Base-by-base conservation (phyloP, 106 monocot genomes). In the Hemerocallis citrina region DNA sequence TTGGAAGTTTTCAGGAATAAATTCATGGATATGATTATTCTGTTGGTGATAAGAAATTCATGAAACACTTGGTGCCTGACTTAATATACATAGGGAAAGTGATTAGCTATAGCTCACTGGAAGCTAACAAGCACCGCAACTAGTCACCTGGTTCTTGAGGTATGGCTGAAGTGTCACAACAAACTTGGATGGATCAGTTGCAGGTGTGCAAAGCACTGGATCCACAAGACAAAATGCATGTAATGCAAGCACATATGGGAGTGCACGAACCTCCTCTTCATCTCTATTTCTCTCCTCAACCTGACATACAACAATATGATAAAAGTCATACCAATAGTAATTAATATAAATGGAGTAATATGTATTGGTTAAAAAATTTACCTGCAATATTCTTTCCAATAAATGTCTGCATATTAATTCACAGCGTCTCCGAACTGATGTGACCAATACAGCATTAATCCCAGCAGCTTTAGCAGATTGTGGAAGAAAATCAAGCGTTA, bases 141-240 rank as follows among this genome's bases (percentile, higher is more conserved):
- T 20, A 27, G 49, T 48, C 41, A 96, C 98, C 98, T 98, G 87
- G 60, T 82, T 87, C 67, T 98, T 98, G 51, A 98, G 77, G 64
- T 98, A 92, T 65, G 98, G 92, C 57, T 88, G 92, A 62, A 98
- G 92, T 54, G 98, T 98, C 24, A 85, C 85, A 69, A 98, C 77
- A 72, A 98, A 98, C 54, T 92, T 84, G 29, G 88, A 81, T 74
- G 87, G 98, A 73, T 88, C 85, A 32, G 91, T 88, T 48, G 81
- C 72, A 28, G 98, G 98, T 51, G 73, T 66, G 76, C 98, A 98
- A 10, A 98, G 84, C 34, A 66, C 80, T 25, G 98, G 92, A 75
- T 92, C 98, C 54, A 92, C 98, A 68, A 98, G 65, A 68, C 98
- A 98, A 78, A 98, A 98, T 68, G 98, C 85, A 75, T 98, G 92